Evolutionary conservation across 805 yeast genomes (phyloP).

Genomic region (Tetrapisispora iriomotensis): DNA sequence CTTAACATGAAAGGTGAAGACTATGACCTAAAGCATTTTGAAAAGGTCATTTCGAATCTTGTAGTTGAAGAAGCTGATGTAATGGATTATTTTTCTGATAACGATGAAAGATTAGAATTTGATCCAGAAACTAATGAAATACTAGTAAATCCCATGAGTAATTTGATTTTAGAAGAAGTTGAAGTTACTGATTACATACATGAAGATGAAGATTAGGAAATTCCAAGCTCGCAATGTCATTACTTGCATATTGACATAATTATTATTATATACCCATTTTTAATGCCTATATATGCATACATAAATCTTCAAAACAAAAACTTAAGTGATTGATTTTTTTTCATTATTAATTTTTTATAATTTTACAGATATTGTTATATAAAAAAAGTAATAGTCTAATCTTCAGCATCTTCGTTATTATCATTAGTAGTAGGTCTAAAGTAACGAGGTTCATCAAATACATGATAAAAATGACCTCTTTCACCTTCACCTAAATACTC

Average conservation of each 20-base stretch:
- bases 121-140: conserved; percentile 6
- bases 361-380: background rate
- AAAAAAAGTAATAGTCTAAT: background rate
- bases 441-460: conserved; percentile 88
- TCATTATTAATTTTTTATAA: background rate
- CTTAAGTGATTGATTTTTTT: too few species aligned
- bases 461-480: conserved; percentile 89
- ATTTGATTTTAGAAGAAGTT: conserved; percentile 22
- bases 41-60: conserved; percentile 4
- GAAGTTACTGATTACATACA: conserved; percentile 15
- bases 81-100: background rate
- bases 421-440: conserved; percentile 19
- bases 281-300: too few species aligned
- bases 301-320: too few species aligned
- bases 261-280: background rate
- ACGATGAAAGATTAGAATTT: conserved; percentile 8
- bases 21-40: conserved; percentile 5
- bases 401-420: background rate
- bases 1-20: conserved; percentile 8
- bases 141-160: conserved; percentile 8
- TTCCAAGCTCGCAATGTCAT: background rate
- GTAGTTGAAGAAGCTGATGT: conserved; percentile 8
- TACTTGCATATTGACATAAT: background rate
- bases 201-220: background rate
- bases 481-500: conserved; percentile 84